Evolutionary conservation across 192 early-diverging fungal species (phyloP).

Genomic region (Linnemannia zychae): DNA sequence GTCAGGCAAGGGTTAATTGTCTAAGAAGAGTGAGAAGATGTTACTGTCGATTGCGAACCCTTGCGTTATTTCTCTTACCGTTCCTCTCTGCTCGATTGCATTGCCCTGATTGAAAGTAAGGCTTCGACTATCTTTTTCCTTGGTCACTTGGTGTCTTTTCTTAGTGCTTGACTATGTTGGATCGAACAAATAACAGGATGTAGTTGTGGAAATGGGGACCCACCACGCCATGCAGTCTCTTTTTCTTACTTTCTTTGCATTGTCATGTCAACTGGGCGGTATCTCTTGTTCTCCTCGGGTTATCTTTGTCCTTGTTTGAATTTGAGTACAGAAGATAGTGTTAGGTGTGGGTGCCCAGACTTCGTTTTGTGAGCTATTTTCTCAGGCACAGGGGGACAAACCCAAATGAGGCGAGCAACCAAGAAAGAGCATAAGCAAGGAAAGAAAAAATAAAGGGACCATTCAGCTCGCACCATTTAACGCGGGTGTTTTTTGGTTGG

Average conservation of each 20-base stretch:
- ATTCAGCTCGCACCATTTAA: background rate
- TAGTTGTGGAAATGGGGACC: background rate
- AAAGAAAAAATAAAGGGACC: background rate
- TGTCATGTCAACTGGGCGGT: background rate
- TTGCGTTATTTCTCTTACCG: background rate
- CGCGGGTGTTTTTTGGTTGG: background rate
- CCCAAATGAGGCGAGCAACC: background rate
- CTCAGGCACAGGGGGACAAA: constrained; percentile 7
- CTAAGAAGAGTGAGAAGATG: background rate
- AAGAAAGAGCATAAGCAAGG: background rate
- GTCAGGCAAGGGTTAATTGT: background rate
- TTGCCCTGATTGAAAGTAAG: background rate
- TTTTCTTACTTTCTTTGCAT: background rate
- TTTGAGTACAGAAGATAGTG: background rate
- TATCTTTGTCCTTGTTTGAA: background rate
- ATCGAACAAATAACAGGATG: background rate
- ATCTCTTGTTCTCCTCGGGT: background rate
- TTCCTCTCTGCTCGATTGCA: background rate
- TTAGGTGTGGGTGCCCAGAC: background rate
- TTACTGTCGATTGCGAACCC: background rate
- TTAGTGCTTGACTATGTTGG: too few relatives aligned
- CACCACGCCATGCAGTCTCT: background rate
- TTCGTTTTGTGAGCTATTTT: constrained; percentile 4
- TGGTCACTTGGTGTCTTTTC: background rate
- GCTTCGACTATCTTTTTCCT: background rate